Evolutionary conservation across 805 yeast genomes (phyloP).

Genomic region (Hanseniaspora thailandica): DNA sequence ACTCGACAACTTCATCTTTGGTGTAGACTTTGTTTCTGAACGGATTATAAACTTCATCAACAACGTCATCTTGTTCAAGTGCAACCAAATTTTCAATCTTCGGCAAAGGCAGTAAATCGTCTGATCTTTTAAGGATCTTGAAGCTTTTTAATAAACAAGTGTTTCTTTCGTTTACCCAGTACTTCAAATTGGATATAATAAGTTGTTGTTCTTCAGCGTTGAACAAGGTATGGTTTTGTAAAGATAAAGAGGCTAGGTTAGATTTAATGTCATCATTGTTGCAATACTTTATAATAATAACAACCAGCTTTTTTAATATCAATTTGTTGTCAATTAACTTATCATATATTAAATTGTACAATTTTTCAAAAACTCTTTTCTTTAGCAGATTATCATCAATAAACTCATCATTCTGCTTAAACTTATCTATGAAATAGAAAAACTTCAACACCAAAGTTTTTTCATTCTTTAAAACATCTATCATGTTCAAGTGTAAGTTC

Average conservation of each 20-base stretch:
- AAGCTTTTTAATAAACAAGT: neutral
- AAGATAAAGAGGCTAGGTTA: neutral
- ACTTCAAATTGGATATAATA: neutral
- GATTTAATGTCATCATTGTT: neutral
- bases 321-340: neutral
- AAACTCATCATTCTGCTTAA: neutral
- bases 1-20: neutral
- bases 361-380: neutral
- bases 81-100: neutral
- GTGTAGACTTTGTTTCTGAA: neutral
- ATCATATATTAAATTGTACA: neutral
- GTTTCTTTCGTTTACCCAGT: neutral
- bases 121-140: neutral
- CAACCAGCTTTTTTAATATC: neutral
- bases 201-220: neutral
- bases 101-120: neutral
- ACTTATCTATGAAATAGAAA: neutral
- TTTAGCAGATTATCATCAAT: neutral
- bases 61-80: neutral
- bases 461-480: neutral
- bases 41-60: constrained; percentile 11
- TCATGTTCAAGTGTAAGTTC: neutral
- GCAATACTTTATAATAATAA: neutral
- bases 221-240: neutral
- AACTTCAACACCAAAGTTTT: neutral